Base-by-base conservation (phyloP, 2,329 filamentous ascomycete genomes). In the Colletotrichum nymphaeae region DNA sequence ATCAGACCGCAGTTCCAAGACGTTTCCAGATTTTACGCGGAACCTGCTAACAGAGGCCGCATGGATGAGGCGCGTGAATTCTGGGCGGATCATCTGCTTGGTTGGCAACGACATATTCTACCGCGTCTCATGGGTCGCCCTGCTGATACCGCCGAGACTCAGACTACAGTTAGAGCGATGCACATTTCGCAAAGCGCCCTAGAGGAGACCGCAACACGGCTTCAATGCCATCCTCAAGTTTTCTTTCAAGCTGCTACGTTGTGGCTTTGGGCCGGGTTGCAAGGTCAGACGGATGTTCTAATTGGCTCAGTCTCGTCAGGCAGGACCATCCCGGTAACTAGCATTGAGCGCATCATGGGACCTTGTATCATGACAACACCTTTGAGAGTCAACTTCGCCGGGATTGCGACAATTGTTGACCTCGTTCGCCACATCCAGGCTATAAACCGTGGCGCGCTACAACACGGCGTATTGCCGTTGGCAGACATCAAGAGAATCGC, bases 241-340 rank as follows among this genome's bases (percentile, higher is more conserved):
- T 83, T 96, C 24, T 95, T 97, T 73, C 95, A 98, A 79, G 90
- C 93, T 8, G 91, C 93, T 0, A 84, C 94, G 67, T 85, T 88
- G 1, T 90, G 93, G 79, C 80, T 97, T 0, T 89, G 95, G 80
- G 86, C 88, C 19, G 86, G 88, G 0, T 90, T 97, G 71, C 80
- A 89, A 3, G 94, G 93, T 3, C 85, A 84, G 1, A 80, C 86
- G 0, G 94, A 98, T 79, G 84, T 95, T 1, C 85, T 92, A 0
- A 89, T 97, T 52, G 95, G 95, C 0, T 93, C 91, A 1, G 94
- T 98, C 4, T 93, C 93, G 14, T 97, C 95, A 11, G 95, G 95
- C 1, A 88, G 95, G 67, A 94, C 93, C 1, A 81, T 95, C n/a
- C 89, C 94, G 0, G 80, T 98, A 2, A 79, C 86, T 4, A 89